Evolutionary conservation across 257 asterid species (phyloP).

Genomic region (Coffea canephora): DNA sequence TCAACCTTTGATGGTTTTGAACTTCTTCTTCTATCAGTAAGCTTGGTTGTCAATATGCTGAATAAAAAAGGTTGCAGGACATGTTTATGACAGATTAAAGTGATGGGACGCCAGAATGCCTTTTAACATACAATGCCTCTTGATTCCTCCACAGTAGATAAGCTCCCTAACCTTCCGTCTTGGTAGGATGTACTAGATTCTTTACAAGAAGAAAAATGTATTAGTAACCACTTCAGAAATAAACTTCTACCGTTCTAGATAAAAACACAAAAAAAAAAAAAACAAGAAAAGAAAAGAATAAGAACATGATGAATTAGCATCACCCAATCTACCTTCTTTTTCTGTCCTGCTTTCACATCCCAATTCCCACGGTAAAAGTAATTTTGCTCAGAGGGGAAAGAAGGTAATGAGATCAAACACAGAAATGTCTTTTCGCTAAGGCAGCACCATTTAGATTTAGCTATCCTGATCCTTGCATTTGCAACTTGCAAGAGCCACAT

Average conservation of each 20-base stretch:
- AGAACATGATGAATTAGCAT: neutral
- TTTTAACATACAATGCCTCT: slow-evolving; percentile 75
- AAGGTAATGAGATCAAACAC: neutral
- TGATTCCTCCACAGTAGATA: slow-evolving; percentile 72
- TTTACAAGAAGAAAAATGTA: slow-evolving; percentile 34
- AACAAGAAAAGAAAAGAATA: no score
- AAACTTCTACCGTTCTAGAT: neutral
- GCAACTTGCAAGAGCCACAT: neutral
- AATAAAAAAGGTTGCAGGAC: no score
- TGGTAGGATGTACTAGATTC: slow-evolving; percentile 59
- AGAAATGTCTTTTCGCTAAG: neutral
- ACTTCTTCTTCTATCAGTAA: no score
- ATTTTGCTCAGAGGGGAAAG: neutral
- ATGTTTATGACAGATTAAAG: neutral
- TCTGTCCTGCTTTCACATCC: neutral
- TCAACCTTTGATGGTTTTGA: no score
- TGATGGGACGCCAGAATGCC: slow-evolving; percentile 5
- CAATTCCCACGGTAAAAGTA: neutral
- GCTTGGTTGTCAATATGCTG: no score
- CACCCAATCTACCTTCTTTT: neutral
- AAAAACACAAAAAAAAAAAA: neutral
- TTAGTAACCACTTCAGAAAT: slow-evolving; percentile 5
- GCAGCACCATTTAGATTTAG: neutral
- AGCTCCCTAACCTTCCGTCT: slow-evolving; percentile 80
- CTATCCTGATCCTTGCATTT: neutral